phyloP scores from a whole-genome alignment of 805 yeast genomes.

The Ogataea ganodermae region DNA sequence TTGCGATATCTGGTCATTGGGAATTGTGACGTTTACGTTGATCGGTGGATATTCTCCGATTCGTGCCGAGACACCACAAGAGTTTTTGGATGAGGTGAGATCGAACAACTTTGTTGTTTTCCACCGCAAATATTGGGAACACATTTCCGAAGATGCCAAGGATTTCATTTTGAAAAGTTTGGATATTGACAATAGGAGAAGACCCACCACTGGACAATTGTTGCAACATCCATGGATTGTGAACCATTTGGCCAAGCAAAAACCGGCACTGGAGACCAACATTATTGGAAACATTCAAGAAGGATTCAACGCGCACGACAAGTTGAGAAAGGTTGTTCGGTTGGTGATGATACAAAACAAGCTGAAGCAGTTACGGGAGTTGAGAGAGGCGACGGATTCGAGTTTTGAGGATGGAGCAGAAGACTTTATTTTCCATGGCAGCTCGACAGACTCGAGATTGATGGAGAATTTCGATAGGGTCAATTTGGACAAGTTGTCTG shows the following conservation, averaged over 20 bases:
- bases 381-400: conserved; percentile 56
- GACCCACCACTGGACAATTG: conserved; percentile 70
- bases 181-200: conserved; percentile 61
- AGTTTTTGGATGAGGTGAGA: conserved; percentile 77
- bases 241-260: conserved; percentile 35
- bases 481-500: conserved; percentile 7
- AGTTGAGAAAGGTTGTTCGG: conserved; percentile 84
- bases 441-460: conserved; percentile 45
- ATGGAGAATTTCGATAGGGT: conserved; percentile 32
- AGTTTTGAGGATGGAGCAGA: conserved; percentile 35
- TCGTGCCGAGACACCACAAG: conserved; percentile 77
- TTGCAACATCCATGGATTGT: conserved; percentile 77
- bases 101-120: conserved; percentile 77
- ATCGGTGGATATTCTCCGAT: conserved; percentile 93
- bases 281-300: conserved; percentile 78
- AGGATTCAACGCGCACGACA: conserved; percentile 81
- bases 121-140: conserved; percentile 84
- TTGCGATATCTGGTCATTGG: conserved; percentile 95
- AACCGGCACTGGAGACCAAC: conserved; percentile 45
- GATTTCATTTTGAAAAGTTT: conserved; percentile 72
- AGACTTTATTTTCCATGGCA: conserved; percentile 34
- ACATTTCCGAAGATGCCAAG: conserved; percentile 78
- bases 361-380: conserved; percentile 65
- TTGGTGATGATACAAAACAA: conserved; percentile 79
- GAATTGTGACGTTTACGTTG: conserved; percentile 88